Evolutionary conservation across 345 rosid genomes (phyloP).

Genomic region (Eucalyptus urophylla): DNA sequence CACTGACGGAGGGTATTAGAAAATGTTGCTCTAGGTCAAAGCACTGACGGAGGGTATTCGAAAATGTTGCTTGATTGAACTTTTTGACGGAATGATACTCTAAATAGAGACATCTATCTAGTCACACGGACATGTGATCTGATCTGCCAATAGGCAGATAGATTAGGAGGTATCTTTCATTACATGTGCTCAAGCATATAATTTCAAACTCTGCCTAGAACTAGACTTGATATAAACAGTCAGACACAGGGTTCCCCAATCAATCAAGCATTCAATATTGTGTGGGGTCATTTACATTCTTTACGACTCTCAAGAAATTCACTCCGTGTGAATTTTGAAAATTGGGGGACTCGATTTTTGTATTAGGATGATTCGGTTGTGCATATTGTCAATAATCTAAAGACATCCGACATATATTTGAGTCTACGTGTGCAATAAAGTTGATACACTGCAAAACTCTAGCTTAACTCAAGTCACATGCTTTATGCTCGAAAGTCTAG

Average conservation of each 20-base stretch:
- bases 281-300: background rate
- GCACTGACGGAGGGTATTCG: background rate
- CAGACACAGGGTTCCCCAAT: background rate
- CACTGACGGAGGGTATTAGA: too few relatives aligned
- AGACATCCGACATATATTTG: background rate
- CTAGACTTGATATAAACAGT: background rate
- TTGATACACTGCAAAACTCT: background rate
- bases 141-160: background rate
- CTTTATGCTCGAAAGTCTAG: background rate
- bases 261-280: background rate
- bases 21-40: background rate
- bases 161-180: background rate
- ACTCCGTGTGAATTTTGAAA: background rate
- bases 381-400: background rate
- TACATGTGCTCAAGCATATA: background rate
- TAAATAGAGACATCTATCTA: background rate
- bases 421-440: background rate
- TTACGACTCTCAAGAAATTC: background rate
- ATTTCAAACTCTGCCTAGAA: background rate
- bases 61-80: background rate
- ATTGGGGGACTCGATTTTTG: background rate
- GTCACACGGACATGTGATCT: background rate
- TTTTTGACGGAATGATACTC: background rate
- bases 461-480: background rate
- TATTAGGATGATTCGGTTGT: background rate